Evolutionary conservation across 179 eudicot genomes (phyloP), one percentile per base, ranked within the genome.

Genomic region (Carnegiea gigantea): DNA sequence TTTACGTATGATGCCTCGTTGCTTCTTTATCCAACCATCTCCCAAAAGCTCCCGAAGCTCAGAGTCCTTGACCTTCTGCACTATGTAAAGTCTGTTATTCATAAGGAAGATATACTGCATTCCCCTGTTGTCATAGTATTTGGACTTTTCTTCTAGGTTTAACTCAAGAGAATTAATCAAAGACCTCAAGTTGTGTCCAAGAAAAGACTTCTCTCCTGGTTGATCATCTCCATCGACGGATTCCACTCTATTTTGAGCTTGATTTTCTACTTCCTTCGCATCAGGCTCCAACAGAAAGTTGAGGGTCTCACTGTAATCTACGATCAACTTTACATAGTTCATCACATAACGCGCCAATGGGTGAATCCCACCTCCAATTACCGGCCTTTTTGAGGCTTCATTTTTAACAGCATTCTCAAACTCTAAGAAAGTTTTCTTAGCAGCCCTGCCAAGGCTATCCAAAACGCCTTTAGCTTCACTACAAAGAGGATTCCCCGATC

Each of bases 61-160:
- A 0, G 98, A 95, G 57, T 92, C 98, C 73, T 91, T 97, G 30
- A 97, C 97, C 74, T 95, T 97, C 78, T 93, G 93, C 64, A 95
- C 91, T 70, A 97, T 87, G 78, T 97, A 97, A 12, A 89, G 98
- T 73, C 89, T 88, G 74, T 97, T 97, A 82, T 97, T 97, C 99
- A 97, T 92, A 36, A 95, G 82, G 86, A 97, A 97, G 73, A 97
- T 85, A 67, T 83, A 91, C 51, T 89, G 97, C 88, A 97, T 79
- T 24, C 92, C 97, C 77, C 21, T 62, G 82, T 95, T 98, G 13
- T 93, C 98, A 68, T 97, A 97, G 77, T 88, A 71, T 77, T 86
- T 95, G 0, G 98, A 90, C 81, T 97, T 97, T 78, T 90, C 97
- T 88, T 93, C 97, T 3, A 97, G 88, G 77, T 95, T 97, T 5